Conservation (phyloP, 139 green algal species). For the Asterochloris erici region DNA sequence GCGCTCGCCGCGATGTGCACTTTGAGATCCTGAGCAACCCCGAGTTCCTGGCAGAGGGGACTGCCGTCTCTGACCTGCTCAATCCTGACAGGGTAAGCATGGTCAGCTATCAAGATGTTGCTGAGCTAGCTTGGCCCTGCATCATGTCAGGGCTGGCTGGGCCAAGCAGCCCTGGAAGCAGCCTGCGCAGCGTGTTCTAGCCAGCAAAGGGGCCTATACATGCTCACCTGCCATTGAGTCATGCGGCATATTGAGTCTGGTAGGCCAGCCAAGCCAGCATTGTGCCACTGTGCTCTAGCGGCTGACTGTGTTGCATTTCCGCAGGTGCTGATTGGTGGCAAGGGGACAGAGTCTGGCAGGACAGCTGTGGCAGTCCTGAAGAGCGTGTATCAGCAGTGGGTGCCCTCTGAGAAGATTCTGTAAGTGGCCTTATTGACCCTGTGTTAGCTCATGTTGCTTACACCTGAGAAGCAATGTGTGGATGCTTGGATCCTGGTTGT, state of each 20-base stretch:
- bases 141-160: neutral
- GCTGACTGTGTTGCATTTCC: constrained; percentile 7
- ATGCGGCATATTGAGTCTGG: neutral
- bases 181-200: too few relatives aligned
- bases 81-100: constrained; percentile 71
- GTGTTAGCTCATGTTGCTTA: too few relatives aligned
- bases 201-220: too few relatives aligned
- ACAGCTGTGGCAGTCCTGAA: constrained; percentile 70
- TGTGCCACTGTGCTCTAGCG: too few relatives aligned
- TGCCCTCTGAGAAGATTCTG: constrained; percentile 91
- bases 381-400: constrained; percentile 94
- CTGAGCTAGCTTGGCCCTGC: neutral
- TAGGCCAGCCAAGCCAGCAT: too few relatives aligned
- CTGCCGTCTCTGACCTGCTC: constrained; percentile 81
- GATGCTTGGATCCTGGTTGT: too few relatives aligned
- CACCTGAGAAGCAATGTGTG: too few relatives aligned
- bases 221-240: too few relatives aligned
- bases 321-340: constrained; percentile 81
- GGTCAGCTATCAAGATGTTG: neutral
- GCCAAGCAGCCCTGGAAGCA: too few relatives aligned
- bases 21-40: constrained; percentile 96
- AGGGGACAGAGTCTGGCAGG: constrained; percentile 72
- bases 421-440: constrained; percentile 13
- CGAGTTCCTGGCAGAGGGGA: constrained; percentile 90
- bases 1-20: constrained; percentile 59